These are phyloP conservation scores for Suillus lakei DNA, from an alignment of 768 basidiomycete species.

Conservation along the genomic window DNA sequence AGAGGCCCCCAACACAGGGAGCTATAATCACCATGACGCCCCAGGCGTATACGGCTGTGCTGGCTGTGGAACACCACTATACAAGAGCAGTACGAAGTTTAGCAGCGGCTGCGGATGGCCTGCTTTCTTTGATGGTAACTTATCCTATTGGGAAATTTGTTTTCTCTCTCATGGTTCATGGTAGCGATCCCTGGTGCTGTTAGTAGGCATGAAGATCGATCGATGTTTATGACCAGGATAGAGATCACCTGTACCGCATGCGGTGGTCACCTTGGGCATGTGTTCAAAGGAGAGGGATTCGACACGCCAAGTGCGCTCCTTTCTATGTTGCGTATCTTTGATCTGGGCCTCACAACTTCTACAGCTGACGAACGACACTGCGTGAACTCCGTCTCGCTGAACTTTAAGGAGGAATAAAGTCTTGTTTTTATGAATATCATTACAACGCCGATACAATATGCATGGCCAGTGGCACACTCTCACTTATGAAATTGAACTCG, in stretches of 20 bases:
- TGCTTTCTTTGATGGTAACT: constrained; percentile 90
- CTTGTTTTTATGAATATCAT: not conserved
- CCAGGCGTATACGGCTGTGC: constrained; percentile 79
- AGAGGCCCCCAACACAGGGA: constrained; percentile 75
- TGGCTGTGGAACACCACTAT: constrained; percentile 81
- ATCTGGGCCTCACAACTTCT: constrained; percentile 4
- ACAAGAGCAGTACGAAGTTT: constrained; percentile 91
- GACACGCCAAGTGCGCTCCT: constrained; percentile 68
- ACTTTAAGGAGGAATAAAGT: constrained; percentile 55
- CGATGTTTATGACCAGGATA: constrained; percentile 69
- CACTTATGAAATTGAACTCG: not conserved
- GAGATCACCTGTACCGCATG: constrained; percentile 93
- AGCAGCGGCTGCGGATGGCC: constrained; percentile 96
- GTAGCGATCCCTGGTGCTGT: constrained; percentile 91
- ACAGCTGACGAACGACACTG: constrained; percentile 85
- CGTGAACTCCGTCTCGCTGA: constrained; percentile 88
- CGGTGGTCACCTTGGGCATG: constrained; percentile 93
- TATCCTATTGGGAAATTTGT: not conserved
- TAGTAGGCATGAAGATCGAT: constrained; percentile 51
- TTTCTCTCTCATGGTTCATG: constrained; percentile 5
- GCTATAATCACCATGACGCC: constrained; percentile 72
- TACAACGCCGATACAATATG: not conserved
- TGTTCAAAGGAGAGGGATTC: constrained; percentile 93
- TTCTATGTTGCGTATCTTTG: not conserved
- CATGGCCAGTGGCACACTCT: too few species aligned